Evolutionary conservation across 2,329 filamentous ascomycete species (phyloP), one percentile per base, ranked within the genome.

Genomic region (Neurospora sp.): DNA sequence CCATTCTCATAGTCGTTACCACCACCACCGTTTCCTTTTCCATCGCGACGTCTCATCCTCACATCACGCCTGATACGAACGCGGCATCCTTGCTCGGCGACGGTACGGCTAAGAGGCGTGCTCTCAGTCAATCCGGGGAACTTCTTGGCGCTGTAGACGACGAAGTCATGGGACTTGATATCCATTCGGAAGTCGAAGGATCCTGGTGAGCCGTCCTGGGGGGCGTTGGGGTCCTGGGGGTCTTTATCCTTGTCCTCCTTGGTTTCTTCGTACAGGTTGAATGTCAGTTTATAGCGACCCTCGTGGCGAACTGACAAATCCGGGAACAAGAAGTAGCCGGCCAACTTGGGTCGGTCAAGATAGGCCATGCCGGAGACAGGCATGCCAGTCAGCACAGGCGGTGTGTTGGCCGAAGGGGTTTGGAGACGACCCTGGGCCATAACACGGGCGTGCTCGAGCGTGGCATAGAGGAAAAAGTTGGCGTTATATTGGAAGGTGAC

Each of bases 401-500:
- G 89, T 70, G 89, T 90, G 67, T 88, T 87, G 11, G 91, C 87
- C n/a, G 88, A 83, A 38, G 85, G 86, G 12, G 85, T 85, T 75
- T 89, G 88, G 66, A 92, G 88, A 74, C 93, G 91, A 67, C 91
- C 92, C 71, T 93, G 91, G 19, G 93, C 93, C 71, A 97, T 91
- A 38, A 89, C 88, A 43, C 94, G 91, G 37, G 93, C 91, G 75
- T 92, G 89, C 78, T 97, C 93, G 71, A 99, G 85, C 6, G 93
- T 97, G 68, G 94, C 92, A 77, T 93, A 98, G 52, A 98, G 89
- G 82, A 99, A 98, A 86, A 98, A 98, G 81, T 97, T 97, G 78
- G 94, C 94, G 78, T 97, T 95, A 83, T 97, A 97, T 71, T 89
- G 87, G 77, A 97, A 97, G 1, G 96, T 98, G 76, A 93, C 88